These are phyloP conservation scores for Athelia psychrophila DNA, from an alignment of 1,284 basidiomycete species.

Conservation along the genomic window DNA sequence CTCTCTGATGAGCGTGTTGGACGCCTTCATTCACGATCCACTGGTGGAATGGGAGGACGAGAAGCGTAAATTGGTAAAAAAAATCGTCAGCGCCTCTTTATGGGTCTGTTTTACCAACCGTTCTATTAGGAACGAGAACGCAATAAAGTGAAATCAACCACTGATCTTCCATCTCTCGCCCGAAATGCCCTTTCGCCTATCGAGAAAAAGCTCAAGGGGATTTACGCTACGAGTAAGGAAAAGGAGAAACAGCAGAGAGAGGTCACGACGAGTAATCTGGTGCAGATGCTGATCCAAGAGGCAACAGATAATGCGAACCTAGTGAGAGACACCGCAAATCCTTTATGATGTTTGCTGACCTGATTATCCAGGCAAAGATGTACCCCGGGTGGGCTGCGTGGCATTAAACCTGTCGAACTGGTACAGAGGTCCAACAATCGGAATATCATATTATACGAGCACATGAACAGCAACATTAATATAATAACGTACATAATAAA, in stretches of 20 bases:
- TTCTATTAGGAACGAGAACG: constrained; percentile 32
- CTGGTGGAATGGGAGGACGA: constrained; percentile 94
- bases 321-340: constrained; percentile 41
- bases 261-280: constrained; percentile 80
- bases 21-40: constrained; percentile 98
- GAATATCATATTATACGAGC: too few species aligned
- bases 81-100: background rate
- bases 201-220: constrained; percentile 79
- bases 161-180: constrained; percentile 63
- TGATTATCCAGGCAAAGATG: constrained; percentile 58
- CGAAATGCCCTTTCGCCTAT: constrained; percentile 78
- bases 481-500: background rate
- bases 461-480: too few species aligned
- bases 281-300: constrained; percentile 88
- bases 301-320: constrained; percentile 75
- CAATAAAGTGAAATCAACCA: constrained; percentile 43
- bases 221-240: constrained; percentile 57
- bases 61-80: constrained; percentile 53
- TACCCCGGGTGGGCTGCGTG: constrained; percentile 87
- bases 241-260: constrained; percentile 50
- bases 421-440: too few species aligned
- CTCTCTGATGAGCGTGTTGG: constrained; percentile 93
- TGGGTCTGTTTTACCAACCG: background rate
- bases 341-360: background rate
- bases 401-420: constrained; percentile 60